Base-by-base conservation (phyloP, 768 basidiomycete genomes). In the Boletus tylopilopsis region DNA sequence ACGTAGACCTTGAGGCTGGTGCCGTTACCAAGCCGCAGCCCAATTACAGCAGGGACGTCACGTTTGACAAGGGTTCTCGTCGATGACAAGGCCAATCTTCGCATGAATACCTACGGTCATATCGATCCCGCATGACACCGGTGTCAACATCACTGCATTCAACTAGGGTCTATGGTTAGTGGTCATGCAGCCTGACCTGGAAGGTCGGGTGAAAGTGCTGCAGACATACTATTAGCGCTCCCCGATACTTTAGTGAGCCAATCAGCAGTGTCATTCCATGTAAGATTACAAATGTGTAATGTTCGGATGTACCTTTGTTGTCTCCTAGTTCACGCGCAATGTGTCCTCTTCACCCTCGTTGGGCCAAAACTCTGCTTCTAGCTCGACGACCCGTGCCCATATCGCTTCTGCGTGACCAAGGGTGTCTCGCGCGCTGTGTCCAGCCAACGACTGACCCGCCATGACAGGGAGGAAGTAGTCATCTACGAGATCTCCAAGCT, bases 291-390 rank as follows among this genome's bases (percentile, higher is more conserved):
- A 8, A 18, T 13, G 21, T 5, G 12, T 11, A 1, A 18, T 34
- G 16, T n/a, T n/a, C n/a, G n/a, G 12, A 13, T 18, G 13, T 34
- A 4, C 6, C n/a, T 33, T 1, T 24, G 21, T 35, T 18, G 38
- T 23, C 50, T 33, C 45, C 37, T 52, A 30, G 12, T 3, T 22
- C 21, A 15, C 48, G 24, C 35, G 47, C 6, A 57, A 48, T 1
- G 32, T 42, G 7, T 54, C 51, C 32, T 72, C 70, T 16, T 71
- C 78, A 3, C 70, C 73, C 13, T 64, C 68, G 8, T 63, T 52
- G 3, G 81, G 83, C 83, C 83, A 84, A 57, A 85, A 85, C 4
- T 62, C 73, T 27, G 68, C 72, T 59, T 87, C 84, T 0, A 87
- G 71, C 52, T 85, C 82, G 2, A 84, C 51, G 13, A 82, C 78